phyloP scores from a whole-genome alignment of 257 asterid species.

The Solanum habrochaites region DNA sequence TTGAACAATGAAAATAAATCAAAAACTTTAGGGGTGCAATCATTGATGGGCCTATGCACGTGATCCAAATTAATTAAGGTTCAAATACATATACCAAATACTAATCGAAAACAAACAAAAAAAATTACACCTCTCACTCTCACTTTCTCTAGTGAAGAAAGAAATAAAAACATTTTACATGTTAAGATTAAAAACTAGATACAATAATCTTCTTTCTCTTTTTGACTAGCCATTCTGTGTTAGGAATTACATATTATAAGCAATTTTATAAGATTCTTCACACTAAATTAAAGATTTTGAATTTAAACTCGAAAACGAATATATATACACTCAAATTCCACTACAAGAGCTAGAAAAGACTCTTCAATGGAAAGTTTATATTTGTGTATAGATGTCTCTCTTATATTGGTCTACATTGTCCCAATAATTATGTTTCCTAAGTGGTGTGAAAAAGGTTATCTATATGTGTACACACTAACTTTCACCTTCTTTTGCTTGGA shows the following conservation, averaged over 20 bases:
- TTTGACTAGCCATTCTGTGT: neutral
- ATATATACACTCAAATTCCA: neutral
- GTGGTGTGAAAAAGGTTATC: neutral
- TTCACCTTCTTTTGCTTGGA: neutral
- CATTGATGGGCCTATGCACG: rapidly evolving
- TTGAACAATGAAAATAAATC: neutral
- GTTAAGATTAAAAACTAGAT: neutral
- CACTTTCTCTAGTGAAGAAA: neutral
- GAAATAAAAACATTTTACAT: neutral
- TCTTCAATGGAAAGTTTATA: neutral
- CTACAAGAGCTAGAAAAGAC: neutral
- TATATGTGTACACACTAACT: neutral
- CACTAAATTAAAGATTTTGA: no score
- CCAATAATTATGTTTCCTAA: neutral
- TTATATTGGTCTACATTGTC: neutral
- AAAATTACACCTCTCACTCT: neutral
- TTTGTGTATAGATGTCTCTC: neutral
- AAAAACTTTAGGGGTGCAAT: neutral
- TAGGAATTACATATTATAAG: neutral
- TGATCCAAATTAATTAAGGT: neutral
- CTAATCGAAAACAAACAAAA: neutral
- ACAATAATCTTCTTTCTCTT: neutral
- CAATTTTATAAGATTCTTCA: no score
- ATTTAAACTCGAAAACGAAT: no score
- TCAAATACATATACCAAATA: neutral